phyloP scores from a whole-genome alignment of 164 flowering plant species.

The Echeveria elegans region DNA sequence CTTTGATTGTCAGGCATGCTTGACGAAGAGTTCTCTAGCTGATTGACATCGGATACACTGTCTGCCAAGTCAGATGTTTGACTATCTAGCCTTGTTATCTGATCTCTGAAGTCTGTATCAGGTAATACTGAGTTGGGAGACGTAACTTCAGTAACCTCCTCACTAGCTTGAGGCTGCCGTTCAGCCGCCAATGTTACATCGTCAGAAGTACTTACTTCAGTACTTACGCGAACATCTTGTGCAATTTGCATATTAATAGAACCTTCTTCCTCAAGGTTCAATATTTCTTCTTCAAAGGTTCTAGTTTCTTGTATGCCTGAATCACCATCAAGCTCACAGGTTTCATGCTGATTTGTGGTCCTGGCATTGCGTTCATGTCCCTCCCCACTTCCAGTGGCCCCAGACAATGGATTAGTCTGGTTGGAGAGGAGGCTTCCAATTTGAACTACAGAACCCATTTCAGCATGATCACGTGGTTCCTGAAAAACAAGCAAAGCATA shows the following conservation, averaged over 20 bases:
- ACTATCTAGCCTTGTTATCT: background rate
- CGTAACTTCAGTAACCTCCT: slow-evolving; percentile 4
- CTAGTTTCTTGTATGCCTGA: background rate
- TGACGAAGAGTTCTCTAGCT: background rate
- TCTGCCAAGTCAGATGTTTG: slow-evolving; percentile 10
- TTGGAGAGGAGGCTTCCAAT: background rate
- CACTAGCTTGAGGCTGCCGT: background rate
- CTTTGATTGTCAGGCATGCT: background rate
- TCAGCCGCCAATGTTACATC: background rate
- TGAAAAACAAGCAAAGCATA: background rate
- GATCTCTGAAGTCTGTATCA: slow-evolving; percentile 10
- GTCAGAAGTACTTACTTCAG: background rate
- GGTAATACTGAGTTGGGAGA: slow-evolving; percentile 22
- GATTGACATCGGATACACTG: background rate
- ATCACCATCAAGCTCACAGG: background rate
- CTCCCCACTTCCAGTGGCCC: background rate
- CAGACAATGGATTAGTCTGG: slow-evolving; percentile 1
- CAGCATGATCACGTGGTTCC: background rate
- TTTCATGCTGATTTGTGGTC: background rate
- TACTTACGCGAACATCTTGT: background rate
- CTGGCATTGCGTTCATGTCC: background rate
- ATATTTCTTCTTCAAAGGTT: background rate
- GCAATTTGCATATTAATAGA: background rate
- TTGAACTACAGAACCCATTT: background rate
- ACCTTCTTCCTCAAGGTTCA: background rate